Conservation (phyloP, 257 asterid species). For the Scutellaria baicalensis region DNA sequence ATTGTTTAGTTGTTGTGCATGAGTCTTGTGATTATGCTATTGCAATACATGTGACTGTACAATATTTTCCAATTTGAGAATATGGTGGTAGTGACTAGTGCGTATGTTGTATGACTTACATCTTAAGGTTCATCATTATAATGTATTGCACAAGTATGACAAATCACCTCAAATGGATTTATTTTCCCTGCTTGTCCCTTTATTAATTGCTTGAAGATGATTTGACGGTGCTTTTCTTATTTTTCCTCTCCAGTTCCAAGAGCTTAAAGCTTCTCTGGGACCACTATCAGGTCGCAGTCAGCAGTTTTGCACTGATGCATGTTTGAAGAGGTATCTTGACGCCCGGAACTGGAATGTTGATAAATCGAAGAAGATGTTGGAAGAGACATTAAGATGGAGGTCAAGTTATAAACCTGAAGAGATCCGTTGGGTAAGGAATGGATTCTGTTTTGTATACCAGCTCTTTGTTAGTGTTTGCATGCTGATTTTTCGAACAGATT, state of each 20-base stretch:
- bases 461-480: background rate
- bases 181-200: background rate
- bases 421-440: conserved; percentile 77
- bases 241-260: conserved; percentile 49
- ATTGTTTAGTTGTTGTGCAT: background rate
- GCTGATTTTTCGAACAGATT: background rate
- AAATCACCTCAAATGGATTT: background rate
- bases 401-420: conserved; percentile 83
- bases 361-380: conserved; percentile 84
- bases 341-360: conserved; percentile 86
- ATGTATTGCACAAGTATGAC: background rate
- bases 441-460: background rate
- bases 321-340: conserved; percentile 79
- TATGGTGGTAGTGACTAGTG: background rate
- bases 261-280: conserved; percentile 65
- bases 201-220: background rate
- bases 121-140: background rate
- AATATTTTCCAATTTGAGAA: background rate
- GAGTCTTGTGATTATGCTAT: too few relatives aligned
- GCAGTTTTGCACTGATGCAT: conserved; percentile 71
- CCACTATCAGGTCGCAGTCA: conserved; percentile 57
- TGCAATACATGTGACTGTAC: background rate
- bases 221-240: background rate
- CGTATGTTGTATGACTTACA: background rate
- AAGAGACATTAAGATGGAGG: conserved; percentile 92